Conservation (phyloP, 495 filamentous ascomycete genomes). For the Aeminium ludgeri region DNA sequence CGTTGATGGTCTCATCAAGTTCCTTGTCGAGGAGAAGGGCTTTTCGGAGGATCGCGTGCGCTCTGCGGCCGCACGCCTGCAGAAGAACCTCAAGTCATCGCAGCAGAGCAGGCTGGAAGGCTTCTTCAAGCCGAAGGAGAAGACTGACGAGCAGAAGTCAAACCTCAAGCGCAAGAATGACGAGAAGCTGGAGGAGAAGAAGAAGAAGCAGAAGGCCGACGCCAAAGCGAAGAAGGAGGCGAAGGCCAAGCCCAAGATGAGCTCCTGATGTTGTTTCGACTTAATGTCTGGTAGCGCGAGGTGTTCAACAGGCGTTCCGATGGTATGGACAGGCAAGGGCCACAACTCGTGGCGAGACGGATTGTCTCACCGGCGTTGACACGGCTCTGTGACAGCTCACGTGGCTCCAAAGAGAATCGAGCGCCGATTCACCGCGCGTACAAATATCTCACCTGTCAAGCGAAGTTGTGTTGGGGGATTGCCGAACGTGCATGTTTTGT, state of each 20-base stretch:
- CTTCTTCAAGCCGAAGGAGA: slow-evolving; percentile 91
- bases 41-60: slow-evolving; percentile 91
- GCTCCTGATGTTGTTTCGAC: slow-evolving; percentile 17
- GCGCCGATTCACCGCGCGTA: too few relatives aligned
- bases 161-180: slow-evolving; percentile 83
- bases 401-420: too few relatives aligned
- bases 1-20: slow-evolving; percentile 71
- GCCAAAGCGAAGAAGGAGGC: slow-evolving; percentile 75
- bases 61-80: slow-evolving; percentile 51
- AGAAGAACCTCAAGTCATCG: slow-evolving; percentile 73
- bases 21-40: slow-evolving; percentile 81
- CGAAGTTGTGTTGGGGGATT: too few relatives aligned
- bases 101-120: slow-evolving; percentile 90
- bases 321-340: too few relatives aligned
- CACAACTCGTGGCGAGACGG: too few relatives aligned
- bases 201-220: slow-evolving; percentile 84
- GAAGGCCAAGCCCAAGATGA: slow-evolving; percentile 56
- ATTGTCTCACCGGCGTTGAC: too few relatives aligned
- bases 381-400: too few relatives aligned
- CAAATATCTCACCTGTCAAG: too few relatives aligned
- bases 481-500: too few relatives aligned
- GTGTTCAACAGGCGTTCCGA: too few relatives aligned
- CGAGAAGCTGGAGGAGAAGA: slow-evolving; percentile 71
- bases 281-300: too few relatives aligned
- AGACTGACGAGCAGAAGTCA: slow-evolving; percentile 67